Conservation (phyloP, 768 basidiomycete genomes). For the Russula griseocarnosa region DNA sequence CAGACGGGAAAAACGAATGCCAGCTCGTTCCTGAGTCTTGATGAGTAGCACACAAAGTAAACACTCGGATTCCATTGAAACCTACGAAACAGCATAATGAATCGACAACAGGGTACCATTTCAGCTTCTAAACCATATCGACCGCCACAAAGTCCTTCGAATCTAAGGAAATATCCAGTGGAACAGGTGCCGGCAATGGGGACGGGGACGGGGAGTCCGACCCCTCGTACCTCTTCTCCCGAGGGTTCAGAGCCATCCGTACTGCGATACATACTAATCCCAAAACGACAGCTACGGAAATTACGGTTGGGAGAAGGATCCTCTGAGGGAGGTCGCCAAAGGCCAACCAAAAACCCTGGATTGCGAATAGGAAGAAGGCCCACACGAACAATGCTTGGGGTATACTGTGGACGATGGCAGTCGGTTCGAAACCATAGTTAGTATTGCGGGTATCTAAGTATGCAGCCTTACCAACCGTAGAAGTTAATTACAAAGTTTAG, state of each 20-base stretch:
- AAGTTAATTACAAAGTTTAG: not conserved
- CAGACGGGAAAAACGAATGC: no score
- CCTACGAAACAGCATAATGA: no score
- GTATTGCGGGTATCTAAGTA: conserved; percentile 16
- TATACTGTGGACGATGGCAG: conserved; percentile 19
- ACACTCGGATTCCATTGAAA: not conserved
- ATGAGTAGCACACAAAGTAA: not conserved
- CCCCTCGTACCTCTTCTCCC: not conserved
- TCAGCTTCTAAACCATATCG: conserved; percentile 3
- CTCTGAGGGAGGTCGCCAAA: not conserved
- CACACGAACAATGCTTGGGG: conserved; percentile 11
- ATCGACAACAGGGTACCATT: not conserved
- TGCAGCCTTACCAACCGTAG: not conserved
- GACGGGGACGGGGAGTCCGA: not conserved
- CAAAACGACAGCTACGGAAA: conserved; percentile 3
- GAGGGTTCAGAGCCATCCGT: conserved; percentile 14
- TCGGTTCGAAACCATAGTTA: conserved; percentile 13
- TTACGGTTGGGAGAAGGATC: not conserved
- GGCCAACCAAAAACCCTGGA: conserved; percentile 21
- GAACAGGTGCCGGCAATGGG: not conserved
- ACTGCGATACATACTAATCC: not conserved
- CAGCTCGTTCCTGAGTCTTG: no score
- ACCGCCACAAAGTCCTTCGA: not conserved
- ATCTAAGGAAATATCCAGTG: not conserved
- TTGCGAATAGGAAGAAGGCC: conserved; percentile 7